phyloP scores from a whole-genome alignment of 495 filamentous ascomycete species.

The Barbatosphaeria neglecta region DNA sequence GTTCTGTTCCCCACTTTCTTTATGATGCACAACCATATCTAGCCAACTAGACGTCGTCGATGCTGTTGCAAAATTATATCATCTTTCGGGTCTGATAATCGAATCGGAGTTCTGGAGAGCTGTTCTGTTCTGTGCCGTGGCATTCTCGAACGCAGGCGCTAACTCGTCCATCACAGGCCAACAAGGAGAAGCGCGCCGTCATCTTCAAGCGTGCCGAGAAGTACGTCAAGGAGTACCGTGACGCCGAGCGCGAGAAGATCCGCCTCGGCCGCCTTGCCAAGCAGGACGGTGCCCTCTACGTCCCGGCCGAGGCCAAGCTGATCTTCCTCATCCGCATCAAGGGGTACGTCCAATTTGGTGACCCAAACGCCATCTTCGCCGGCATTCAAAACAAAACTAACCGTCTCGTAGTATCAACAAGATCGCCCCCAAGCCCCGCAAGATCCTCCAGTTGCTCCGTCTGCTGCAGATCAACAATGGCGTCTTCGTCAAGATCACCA shows the following conservation, averaged over 20 bases:
- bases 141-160: too few relatives aligned
- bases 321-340: constrained; percentile 99
- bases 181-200: constrained; percentile 91
- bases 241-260: constrained; percentile 95
- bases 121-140: too few relatives aligned
- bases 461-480: constrained; percentile 99
- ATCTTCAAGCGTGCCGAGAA: constrained; percentile 99
- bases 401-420: constrained; percentile 82
- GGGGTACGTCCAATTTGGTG: constrained; percentile 58
- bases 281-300: constrained; percentile 85
- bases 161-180: constrained; percentile 45
- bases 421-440: constrained; percentile 98
- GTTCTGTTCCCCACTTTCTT: constrained; percentile 11
- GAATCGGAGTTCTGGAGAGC: background rate
- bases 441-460: constrained; percentile 98
- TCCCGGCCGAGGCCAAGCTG: constrained; percentile 87
- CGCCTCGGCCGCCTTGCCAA: constrained; percentile 79
- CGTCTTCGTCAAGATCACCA: constrained; percentile 93
- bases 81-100: constrained; percentile 99
- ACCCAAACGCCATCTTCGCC: background rate
- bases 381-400: constrained; percentile 2
- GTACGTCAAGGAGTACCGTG: constrained; percentile 98
- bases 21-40: constrained; percentile 55
- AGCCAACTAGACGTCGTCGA: constrained; percentile 89
- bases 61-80: constrained; percentile 93